Evolutionary conservation across 73 alveolate species (phyloP).

Genomic region (Tetrahymena elliotti): DNA sequence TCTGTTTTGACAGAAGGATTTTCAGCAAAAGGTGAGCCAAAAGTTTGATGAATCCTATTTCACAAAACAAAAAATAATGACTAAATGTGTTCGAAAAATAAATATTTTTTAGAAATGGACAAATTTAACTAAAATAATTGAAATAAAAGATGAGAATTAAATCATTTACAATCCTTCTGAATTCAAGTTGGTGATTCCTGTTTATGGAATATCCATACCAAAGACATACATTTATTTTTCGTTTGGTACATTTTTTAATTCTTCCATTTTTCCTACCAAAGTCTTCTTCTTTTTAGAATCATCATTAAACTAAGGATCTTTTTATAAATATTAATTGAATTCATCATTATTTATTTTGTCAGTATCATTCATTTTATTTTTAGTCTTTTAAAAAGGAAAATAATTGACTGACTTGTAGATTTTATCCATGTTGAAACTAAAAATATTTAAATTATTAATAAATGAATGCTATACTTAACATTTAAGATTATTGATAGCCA

Average conservation of each 20-base stretch:
- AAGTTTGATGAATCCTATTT: neutral
- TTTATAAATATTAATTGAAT: neutral
- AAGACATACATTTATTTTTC: neutral
- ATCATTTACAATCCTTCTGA: neutral
- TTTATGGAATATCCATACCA: neutral
- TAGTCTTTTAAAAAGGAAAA: neutral
- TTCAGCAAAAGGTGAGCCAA: neutral
- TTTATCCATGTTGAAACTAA: too few species aligned
- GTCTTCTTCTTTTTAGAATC: neutral
- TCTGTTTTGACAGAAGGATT: neutral
- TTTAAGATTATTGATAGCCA: neutral
- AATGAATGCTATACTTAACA: neutral
- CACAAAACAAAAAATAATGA: neutral
- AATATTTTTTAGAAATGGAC: neutral
- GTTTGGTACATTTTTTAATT: neutral
- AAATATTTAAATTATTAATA: neutral
- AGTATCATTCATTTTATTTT: too few species aligned
- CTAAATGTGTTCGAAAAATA: neutral
- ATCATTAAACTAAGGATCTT: neutral
- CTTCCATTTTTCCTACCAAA: neutral
- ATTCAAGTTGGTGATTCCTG: neutral
- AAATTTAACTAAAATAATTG: neutral
- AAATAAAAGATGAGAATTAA: neutral
- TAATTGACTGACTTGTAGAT: too few species aligned
- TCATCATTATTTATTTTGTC: neutral